These are phyloP conservation scores for Parmelia sp. DNA, from an alignment of 495 filamentous ascomycete genomes.

Conservation along the genomic window DNA sequence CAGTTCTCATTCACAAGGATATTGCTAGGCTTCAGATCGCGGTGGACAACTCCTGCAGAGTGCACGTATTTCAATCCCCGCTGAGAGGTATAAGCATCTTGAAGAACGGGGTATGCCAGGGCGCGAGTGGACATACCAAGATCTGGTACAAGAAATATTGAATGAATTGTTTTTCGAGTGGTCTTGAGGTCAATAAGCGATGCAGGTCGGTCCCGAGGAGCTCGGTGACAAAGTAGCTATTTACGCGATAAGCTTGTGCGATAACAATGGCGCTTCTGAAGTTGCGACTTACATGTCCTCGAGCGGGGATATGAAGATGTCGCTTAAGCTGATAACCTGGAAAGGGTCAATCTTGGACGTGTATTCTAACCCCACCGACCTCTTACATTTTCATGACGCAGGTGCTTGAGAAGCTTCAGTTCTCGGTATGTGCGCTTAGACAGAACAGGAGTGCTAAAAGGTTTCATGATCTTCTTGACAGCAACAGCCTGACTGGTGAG, in stretches of 20 bases:
- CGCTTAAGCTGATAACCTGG: constrained; percentile 94
- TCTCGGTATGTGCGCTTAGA: constrained; percentile 97
- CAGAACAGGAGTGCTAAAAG: constrained; percentile 94
- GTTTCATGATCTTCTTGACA: constrained; percentile 99
- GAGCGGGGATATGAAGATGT: constrained; percentile 98
- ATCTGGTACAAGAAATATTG: constrained; percentile 99
- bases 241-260: constrained; percentile 31
- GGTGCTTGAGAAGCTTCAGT: constrained; percentile 92
- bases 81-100: constrained; percentile 38
- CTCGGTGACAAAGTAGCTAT: constrained; percentile 95
- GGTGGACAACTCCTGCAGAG: constrained; percentile 95
- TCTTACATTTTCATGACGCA: constrained; percentile 89
- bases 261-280: not conserved
- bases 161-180: constrained; percentile 98
- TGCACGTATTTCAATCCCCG: constrained; percentile 98
- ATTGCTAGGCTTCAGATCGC: constrained; percentile 96
- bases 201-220: constrained; percentile 95
- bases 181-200: constrained; percentile 87
- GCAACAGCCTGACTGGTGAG: constrained; percentile 92
- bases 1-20: constrained; percentile 99
- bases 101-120: not conserved
- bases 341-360: constrained; percentile 24
- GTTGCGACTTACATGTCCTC: constrained; percentile 79
- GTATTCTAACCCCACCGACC: constrained; percentile 12
- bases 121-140: constrained; percentile 53